Conservation (phyloP, 768 basidiomycete genomes). For the Amanita rimosa region DNA sequence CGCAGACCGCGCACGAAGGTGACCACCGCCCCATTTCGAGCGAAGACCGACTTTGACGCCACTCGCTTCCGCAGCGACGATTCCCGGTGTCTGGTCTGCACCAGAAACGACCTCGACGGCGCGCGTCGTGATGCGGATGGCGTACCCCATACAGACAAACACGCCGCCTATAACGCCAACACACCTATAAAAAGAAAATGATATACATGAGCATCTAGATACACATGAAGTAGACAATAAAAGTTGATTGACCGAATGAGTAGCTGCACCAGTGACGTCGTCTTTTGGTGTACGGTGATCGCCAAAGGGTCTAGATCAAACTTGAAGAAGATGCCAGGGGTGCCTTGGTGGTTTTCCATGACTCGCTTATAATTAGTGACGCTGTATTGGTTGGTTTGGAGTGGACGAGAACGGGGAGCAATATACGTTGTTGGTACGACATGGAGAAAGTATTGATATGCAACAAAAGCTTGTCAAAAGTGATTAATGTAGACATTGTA, state of each 20-base stretch:
- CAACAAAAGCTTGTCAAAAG: constrained; percentile 57
- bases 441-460: constrained; percentile 91
- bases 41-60: constrained; percentile 44
- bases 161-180: constrained; percentile 93
- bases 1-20: constrained; percentile 44
- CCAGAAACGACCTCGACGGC: constrained; percentile 60
- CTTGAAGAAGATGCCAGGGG: constrained; percentile 97
- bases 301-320: constrained; percentile 90
- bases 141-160: constrained; percentile 77
- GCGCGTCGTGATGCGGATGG: constrained; percentile 51
- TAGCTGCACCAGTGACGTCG: constrained; percentile 71
- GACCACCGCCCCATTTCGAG: constrained; percentile 57
- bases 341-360: constrained; percentile 63
- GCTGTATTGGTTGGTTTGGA: constrained; percentile 81
- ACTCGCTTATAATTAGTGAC: constrained; percentile 86
- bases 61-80: constrained; percentile 57
- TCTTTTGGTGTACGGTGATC: constrained; percentile 80
- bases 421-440: constrained; percentile 95
- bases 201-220: background rate
- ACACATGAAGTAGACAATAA: background rate
- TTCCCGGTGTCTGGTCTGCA: constrained; percentile 29
- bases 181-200: constrained; percentile 29
- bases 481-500: constrained; percentile 1
- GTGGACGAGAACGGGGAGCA: constrained; percentile 50
- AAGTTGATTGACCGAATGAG: constrained; percentile 45